Percentiles rank a stretch among this genome's conserved stretches.
These are phyloP conservation scores for Nitzschia sp. DNA, from an alignment of 108 stramenopile species.

Conservation along the genomic window DNA sequence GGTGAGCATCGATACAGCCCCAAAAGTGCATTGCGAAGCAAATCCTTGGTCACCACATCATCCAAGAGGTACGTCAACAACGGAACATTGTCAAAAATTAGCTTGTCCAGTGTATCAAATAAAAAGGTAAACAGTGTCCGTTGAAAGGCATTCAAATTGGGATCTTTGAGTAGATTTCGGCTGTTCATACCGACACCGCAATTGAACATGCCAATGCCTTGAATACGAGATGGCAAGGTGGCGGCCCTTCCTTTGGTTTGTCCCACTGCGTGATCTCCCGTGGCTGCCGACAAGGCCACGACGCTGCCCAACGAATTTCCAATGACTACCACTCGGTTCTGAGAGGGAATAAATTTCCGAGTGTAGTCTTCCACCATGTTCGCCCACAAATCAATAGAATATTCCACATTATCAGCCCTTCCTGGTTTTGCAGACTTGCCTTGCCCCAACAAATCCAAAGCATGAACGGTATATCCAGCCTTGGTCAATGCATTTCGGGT, in stretches of 20 bases:
- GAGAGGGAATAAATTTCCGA: slow-evolving; percentile 11
- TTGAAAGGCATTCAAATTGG: slow-evolving; percentile 28
- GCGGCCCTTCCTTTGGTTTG: slow-evolving; percentile 7
- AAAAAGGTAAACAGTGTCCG: slow-evolving; percentile 31
- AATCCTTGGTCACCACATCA: slow-evolving; percentile 53
- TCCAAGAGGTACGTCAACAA: slow-evolving; percentile 52
- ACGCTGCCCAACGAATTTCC: slow-evolving; percentile 67
- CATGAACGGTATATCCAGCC: slow-evolving; percentile 66
- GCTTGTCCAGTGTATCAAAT: slow-evolving; percentile 48
- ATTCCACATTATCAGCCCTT: slow-evolving; percentile 34
- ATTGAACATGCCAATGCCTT: slow-evolving; percentile 63
- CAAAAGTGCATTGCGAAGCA: slow-evolving; percentile 47
- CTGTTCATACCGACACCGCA: slow-evolving; percentile 71
- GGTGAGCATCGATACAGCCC: slow-evolving; percentile 38
- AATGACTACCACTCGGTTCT: slow-evolving; percentile 51
- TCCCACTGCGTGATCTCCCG: slow-evolving; percentile 39
- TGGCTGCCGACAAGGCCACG: slow-evolving; percentile 60
- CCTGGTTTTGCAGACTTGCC: slow-evolving; percentile 61
- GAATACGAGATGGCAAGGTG: slow-evolving; percentile 10
- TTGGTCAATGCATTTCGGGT: slow-evolving; percentile 35
- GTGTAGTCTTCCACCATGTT: slow-evolving; percentile 65
- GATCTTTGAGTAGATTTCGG: slow-evolving; percentile 47
- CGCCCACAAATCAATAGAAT: slow-evolving; percentile 72
- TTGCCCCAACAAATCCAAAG: slow-evolving; percentile 63
- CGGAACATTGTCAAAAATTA: slow-evolving; percentile 53